These are phyloP conservation scores for Wickerhamomyces tratensis DNA, from an alignment of 805 yeast species.

Conservation along the genomic window DNA sequence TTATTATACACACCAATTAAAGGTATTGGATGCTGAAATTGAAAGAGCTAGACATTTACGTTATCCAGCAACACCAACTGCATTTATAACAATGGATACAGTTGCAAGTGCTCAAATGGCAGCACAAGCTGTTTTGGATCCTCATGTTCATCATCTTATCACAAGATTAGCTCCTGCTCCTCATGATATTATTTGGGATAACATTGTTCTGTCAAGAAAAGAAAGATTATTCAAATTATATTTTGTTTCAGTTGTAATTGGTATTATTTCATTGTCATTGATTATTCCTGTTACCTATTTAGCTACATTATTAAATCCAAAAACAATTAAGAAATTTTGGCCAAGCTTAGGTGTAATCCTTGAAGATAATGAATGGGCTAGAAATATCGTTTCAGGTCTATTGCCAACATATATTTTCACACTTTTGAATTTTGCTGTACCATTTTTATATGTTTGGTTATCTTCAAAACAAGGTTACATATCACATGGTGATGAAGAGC, in stretches of 20 bases:
- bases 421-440: conserved; percentile 69
- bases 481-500: conserved; percentile 87
- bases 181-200: conserved; percentile 89
- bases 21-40: conserved; percentile 64
- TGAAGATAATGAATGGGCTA: conserved; percentile 58
- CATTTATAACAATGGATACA: conserved; percentile 89
- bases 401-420: conserved; percentile 90
- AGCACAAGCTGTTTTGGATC: conserved; percentile 91
- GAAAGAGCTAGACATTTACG: conserved; percentile 51
- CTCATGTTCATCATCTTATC: conserved; percentile 73
- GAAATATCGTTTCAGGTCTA: conserved; percentile 74
- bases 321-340: conserved; percentile 71
- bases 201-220: conserved; percentile 68
- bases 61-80: conserved; percentile 79
- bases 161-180: conserved; percentile 92
- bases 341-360: conserved; percentile 71
- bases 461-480: conserved; percentile 82
- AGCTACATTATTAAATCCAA: conserved; percentile 72
- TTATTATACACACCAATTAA: conserved; percentile 59
- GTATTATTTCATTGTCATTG: conserved; percentile 60
- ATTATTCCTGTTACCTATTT: conserved; percentile 78
- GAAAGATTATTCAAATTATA: conserved; percentile 62
- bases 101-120: conserved; percentile 96
- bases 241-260: conserved; percentile 55
- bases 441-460: conserved; percentile 77